Base-by-base conservation (phyloP, 331 rosid genomes). In the Cydonia oblonga region DNA sequence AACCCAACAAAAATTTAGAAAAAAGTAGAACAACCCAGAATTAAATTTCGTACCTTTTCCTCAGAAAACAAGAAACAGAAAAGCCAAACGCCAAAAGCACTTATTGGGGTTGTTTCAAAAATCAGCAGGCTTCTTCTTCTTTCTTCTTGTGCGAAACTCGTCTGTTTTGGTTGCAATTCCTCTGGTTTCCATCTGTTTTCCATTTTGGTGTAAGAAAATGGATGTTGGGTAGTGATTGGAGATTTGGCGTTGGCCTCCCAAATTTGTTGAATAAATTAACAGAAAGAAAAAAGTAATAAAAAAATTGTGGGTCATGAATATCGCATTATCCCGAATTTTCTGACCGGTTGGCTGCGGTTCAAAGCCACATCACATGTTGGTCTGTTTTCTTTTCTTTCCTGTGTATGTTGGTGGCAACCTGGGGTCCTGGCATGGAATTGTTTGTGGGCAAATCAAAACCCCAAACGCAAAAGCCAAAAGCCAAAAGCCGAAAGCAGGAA, bases 271-370 rank as follows among this genome's bases (percentile, higher is more conserved):
- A 62, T 62, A 28, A 62, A 15, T 51, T 51, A 51, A 13, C 1
- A 24, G 28, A 22, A 23, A 13, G 33, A 25, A 67, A 67, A 54
- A 51, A 51, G 24, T 19, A 38, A 68, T 28, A 40, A 63, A 2
- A 51, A 69, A 76, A 52, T 76, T 85, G 87, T 86, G 92, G 89
- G 91, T 81, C 81, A 85, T 73, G 14, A 58, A 71, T 57, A 33
- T 64, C 24, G 26, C 75, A 68, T 84, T 74, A 80, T 86, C 90
- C 81, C 82, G 60, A 88, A 76, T 75, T 83, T 72, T 80, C 81
- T 67, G 75, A 24, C 56, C 2, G 65, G 44, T 9, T 79, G 81
- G 83, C 75, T 81, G 81, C 60, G 58, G 49, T 54, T 38, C 74
- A 78, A 81, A 74, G 69, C 84, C 82, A 83, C 77, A 63, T 25